phyloP scores from a whole-genome alignment of 2,329 filamentous ascomycete genomes.

The Xylariaceae sp. region DNA sequence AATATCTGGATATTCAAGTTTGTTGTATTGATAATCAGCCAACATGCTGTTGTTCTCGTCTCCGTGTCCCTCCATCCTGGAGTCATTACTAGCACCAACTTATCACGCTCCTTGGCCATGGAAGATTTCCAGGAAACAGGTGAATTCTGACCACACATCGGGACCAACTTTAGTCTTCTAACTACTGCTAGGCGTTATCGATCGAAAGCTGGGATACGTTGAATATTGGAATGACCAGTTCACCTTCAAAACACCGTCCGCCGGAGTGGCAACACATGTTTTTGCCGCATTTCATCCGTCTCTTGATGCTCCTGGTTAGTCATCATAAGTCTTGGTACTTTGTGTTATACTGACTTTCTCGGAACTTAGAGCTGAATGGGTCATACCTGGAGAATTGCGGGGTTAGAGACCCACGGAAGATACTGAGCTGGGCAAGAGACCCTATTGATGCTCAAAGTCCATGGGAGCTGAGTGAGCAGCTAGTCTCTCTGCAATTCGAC shows the following conservation, averaged over 20 bases:
- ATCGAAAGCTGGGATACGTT: too few relatives aligned
- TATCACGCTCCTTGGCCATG: too few relatives aligned
- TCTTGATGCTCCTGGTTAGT: not conserved
- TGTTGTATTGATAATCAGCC: not conserved
- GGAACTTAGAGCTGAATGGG: not conserved
- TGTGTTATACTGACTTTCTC: not conserved
- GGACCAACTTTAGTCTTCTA: too few relatives aligned
- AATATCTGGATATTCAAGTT: not conserved
- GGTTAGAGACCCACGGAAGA: not conserved
- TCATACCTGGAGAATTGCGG: not conserved
- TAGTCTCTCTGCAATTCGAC: not conserved
- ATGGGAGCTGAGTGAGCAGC: not conserved
- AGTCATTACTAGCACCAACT: not conserved
- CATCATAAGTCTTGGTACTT: not conserved
- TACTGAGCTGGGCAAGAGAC: not conserved
- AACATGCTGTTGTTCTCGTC: not conserved
- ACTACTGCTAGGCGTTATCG: too few relatives aligned
- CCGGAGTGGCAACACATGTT: not conserved
- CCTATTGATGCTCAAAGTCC: not conserved
- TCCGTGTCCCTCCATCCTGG: not conserved
- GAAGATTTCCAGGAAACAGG: too few relatives aligned
- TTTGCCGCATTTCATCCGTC: not conserved
- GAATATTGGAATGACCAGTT: too few relatives aligned
- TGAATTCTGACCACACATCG: too few relatives aligned
- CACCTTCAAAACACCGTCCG: not conserved